Evolutionary conservation across 1,284 basidiomycete genomes (phyloP).

Genomic region (Boletus sp.): DNA sequence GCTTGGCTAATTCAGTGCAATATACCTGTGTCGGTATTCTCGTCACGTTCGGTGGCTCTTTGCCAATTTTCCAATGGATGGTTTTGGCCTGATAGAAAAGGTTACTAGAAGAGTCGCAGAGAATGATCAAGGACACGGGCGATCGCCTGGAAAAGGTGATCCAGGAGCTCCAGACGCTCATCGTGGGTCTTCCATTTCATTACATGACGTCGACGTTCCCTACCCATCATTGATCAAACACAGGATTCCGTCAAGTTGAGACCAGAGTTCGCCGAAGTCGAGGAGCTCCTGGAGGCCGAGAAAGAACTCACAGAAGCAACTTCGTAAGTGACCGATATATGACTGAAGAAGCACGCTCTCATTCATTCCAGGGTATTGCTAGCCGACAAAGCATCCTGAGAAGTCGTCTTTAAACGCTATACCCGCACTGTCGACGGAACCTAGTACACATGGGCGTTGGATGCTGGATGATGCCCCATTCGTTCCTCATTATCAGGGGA

Average conservation of each 20-base stretch:
- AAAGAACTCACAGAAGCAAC: conserved; percentile 50
- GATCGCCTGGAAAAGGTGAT: conserved; percentile 57
- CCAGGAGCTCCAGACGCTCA: conserved; percentile 61
- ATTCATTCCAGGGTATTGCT: conserved; percentile 23
- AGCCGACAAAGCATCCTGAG: conserved; percentile 16
- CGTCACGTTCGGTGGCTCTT: conserved; percentile 16
- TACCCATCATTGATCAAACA: conserved; percentile 25
- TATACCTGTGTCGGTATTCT: conserved; percentile 5
- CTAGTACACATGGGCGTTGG: conserved; percentile 6
- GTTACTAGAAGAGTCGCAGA: conserved; percentile 74
- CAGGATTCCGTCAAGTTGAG: conserved; percentile 48
- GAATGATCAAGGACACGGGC: conserved; percentile 72
- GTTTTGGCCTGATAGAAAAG: conserved; percentile 46
- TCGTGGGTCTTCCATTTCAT: conserved; percentile 51
- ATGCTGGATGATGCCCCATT: conserved; percentile 1
- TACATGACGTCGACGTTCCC: conserved; percentile 15
- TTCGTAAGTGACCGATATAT: conserved; percentile 26
- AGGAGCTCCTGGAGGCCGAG: conserved; percentile 58
- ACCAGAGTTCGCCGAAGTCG: conserved; percentile 44
- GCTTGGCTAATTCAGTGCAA: conserved; percentile 22
- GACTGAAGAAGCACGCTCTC: conserved; percentile 7
- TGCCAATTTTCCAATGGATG: conserved; percentile 2
- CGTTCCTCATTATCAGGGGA: conserved; percentile 1
- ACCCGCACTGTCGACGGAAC: conserved; percentile 20
- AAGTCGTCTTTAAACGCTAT: conserved; percentile 16